Base-by-base conservation (phyloP, 495 filamentous ascomycete genomes). In the Penicillium simplicissimum region DNA sequence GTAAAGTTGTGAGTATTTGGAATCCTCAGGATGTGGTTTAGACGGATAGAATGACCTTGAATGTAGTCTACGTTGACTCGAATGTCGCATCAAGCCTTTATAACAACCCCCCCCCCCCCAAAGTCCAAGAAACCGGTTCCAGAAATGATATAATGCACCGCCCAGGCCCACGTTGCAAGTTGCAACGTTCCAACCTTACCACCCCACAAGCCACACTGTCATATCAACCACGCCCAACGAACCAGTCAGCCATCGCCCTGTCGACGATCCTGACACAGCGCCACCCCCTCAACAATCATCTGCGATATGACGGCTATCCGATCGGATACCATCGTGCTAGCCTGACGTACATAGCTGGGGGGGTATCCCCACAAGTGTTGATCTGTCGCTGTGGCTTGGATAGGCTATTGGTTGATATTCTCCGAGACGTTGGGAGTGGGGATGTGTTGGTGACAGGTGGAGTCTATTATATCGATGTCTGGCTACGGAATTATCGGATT, bases 71-170 rank as follows among this genome's bases (percentile, higher is more conserved):
- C n/a, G n/a, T 40, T 19, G 40, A 21, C 8, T 43, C 15, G 36
- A 1, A 0, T 10, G 19, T 43, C n/a, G 2, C 3, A 9, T 45
- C 25, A 3, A 13, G 3, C 34, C 23, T 59, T 37, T 51, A 59
- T 38, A 35, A n/a, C n/a, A n/a, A n/a, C n/a, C n/a, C 38, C 42
- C 43, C 17, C 1, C 17, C 11, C 17, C 19, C 10, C 42, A 17
- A 1, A 45, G 17, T 47, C 43, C 33, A 31, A 25, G 28, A 66
- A 70, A 59, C 57, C 37, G 57, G 65, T 59, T 65, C 61, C 40
- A 45, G 42, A 10, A 3, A 25, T 49, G 21, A 72, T 70, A 64
- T 70, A 65, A 72, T 69, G 33, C 40, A 37, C 23, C 3, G 23
- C 23, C 23, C 23, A 25, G 23, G 23, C 23, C 23, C 23, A 25